Base-by-base conservation (phyloP, 768 basidiomycete genomes). In the Lactifluus rugatus region DNA sequence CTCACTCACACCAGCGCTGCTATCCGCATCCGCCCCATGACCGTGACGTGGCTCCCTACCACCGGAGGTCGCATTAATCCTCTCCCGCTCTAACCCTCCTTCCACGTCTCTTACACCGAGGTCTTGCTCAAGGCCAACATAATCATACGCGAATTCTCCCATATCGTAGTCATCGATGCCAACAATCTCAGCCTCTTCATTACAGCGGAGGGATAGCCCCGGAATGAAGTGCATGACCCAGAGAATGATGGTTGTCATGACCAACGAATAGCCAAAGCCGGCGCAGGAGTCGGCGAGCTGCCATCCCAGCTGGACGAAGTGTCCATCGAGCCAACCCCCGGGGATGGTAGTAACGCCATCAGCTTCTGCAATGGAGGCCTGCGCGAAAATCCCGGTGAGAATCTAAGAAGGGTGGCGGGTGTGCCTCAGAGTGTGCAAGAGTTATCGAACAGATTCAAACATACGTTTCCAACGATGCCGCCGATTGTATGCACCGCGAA, bases 131-230 rank as follows among this genome's bases (percentile, higher is more conserved):
- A 89, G 69, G 11, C 84, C 87, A 32, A 92, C 89, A 62, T 89
- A 93, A 71, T 93, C 89, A 65, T 90, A 91, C 2, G 88, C 85
- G 61, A 83, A 92, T 73, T 94, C 92, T 62, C 91, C 93, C 79
- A 92, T 84, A 74, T 93, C 87, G 1, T 83, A 78, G 66, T 91
- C 86, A 69, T 95, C 93, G 60, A 93, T 81, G 48, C 79, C 78
- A 57, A 62, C 61, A 44, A 64, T 62, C 52, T 64, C 63, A 21
- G 63, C 62, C 36, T 67, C 67, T 46, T 64, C 61, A 31, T 55
- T 21, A 14, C 58, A 52, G 47, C 77, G 71, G 64, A 81, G 70
- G 49, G 66, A 53, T 31, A 75, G 68, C 17, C 76, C 77, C 2
- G 76, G 75, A 49, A 77, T 72, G 64, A 71, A 68, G 68, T 77